phyloP scores from a whole-genome alignment of 441 rosid genomes.

The Capsella rubella region DNA sequence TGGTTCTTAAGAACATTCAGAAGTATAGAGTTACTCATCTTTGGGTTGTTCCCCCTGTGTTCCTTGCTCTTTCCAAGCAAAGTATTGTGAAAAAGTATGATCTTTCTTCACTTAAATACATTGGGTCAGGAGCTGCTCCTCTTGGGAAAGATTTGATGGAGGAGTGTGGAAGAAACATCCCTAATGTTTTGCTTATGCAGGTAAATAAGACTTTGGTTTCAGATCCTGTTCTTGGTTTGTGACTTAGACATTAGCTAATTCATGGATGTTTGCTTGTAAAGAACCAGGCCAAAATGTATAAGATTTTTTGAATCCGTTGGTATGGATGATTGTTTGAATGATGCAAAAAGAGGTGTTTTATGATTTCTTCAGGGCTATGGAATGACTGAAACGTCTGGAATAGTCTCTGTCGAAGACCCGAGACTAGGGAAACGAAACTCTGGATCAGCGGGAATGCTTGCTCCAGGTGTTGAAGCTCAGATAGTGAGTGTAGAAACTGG shows the following conservation, averaged over 20 bases:
- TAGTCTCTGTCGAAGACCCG: slow-evolving; percentile 63
- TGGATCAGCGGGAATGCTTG: slow-evolving; percentile 76
- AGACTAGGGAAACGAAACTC: slow-evolving; percentile 51
- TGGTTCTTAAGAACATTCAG: slow-evolving; percentile 56
- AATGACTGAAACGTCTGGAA: slow-evolving; percentile 84
- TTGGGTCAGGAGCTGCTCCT: slow-evolving; percentile 90
- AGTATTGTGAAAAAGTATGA: slow-evolving; percentile 60
- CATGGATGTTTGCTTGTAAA: slow-evolving; percentile 14
- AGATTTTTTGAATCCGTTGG: background rate
- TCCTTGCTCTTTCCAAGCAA: slow-evolving; percentile 79
- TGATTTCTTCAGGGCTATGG: slow-evolving; percentile 77
- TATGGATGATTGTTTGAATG: slow-evolving; percentile 18
- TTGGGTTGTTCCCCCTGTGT: slow-evolving; percentile 85
- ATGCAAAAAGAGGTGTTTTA: slow-evolving; percentile 13
- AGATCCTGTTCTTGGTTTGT: slow-evolving; percentile 16
- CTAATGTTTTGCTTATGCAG: slow-evolving; percentile 62
- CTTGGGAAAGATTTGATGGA: slow-evolving; percentile 87
- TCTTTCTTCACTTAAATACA: slow-evolving; percentile 67
- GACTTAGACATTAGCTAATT: background rate
- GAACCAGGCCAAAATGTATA: slow-evolving; percentile 9
- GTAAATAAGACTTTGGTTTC: slow-evolving; percentile 39
- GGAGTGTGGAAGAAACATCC: slow-evolving; percentile 70
- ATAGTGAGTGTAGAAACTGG: slow-evolving; percentile 61
- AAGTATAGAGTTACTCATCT: slow-evolving; percentile 69
- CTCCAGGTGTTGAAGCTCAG: slow-evolving; percentile 75